Evolutionary conservation across 257 asterid species (phyloP), one percentile per base, ranked within the genome.

Genomic region (Craterostigma plantagineum): DNA sequence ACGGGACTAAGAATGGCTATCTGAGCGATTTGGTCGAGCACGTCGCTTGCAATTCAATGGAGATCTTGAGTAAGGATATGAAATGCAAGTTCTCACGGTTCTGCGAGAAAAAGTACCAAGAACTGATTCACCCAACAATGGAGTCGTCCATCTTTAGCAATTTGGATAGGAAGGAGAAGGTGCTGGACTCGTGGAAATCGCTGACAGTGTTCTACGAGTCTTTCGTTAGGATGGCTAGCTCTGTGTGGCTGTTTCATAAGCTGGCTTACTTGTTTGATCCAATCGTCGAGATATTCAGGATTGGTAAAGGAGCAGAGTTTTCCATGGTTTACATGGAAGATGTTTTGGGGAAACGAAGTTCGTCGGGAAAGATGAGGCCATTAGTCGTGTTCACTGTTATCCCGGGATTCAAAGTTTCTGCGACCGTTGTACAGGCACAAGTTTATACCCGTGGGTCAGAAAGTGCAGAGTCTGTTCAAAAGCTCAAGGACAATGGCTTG

Each of bases 321-420:
- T 79, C 94, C 1, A 60, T 77, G 69, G 82, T 83, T 14, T 80
- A 83, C 64, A 83, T 64, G 94, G 96, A 90, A 62, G 92, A 84
- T 56, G 71, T 73, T 43, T 53, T 76, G 16, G 68, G 75, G 45
- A 83, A 72, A 61, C n/a, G 37, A 33, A 33, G 37, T 33, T 43
- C 54, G 12, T 46, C 53, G 4, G 50, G 65, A 16, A 71, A 64
- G 43, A 45, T 51, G 1, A 64, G 75, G 67, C 91, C 79, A 0
- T 70, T 64, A 48, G 96, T 83, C 8, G 96, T 78, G 41, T 90
- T 90, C 64, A 79, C 96, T 1, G 87, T 75, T 10, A 81, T 83
- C 10, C 99, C 96, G 0, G 96, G 96, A 10, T 90, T 83, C 66
- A 90, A 75, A 71, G 61, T 83, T 35, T 81, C 95, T 43, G 62